A percentile compares a stretch with the other conserved stretches of the same genome.
Conservation (phyloP, 2,329 filamentous ascomycete species). For the Penicillium sp. region DNA sequence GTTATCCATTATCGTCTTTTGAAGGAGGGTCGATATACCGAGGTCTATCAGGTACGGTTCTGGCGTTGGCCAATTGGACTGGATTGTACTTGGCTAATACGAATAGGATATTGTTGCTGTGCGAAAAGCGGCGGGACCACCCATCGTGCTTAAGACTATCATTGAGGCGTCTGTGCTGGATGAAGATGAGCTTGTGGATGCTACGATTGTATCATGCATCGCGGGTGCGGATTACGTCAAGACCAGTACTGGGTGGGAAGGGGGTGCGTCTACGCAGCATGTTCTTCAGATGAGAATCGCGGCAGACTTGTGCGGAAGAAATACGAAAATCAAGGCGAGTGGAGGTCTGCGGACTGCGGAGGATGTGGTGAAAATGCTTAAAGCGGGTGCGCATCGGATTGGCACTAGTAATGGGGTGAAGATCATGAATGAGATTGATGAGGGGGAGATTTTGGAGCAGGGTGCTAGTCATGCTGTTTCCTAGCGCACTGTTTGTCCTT, state of each 20-base stretch:
- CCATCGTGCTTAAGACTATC: conserved; percentile 57
- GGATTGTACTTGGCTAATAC: background rate
- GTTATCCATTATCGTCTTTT: conserved; percentile 58
- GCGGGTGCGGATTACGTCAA: conserved; percentile 62
- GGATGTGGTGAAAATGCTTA: conserved; percentile 56
- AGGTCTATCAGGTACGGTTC: conserved; percentile 45
- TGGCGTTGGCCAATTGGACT: background rate
- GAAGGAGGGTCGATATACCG: conserved; percentile 45
- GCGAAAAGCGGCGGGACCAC: conserved; percentile 47
- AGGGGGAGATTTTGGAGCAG: conserved; percentile 22
- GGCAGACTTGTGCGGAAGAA: conserved; percentile 45
- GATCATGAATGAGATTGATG: conserved; percentile 52
- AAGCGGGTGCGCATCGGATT: conserved; percentile 58
- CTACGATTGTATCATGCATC: conserved; percentile 52
- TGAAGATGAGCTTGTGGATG: conserved; percentile 54
- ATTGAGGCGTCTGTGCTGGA: conserved; percentile 59
- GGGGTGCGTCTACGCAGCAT: conserved; percentile 55
- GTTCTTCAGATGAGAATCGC: conserved; percentile 57
- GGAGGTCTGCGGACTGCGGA: conserved; percentile 56
- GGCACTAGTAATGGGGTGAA: conserved; percentile 58
- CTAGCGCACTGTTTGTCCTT: background rate
- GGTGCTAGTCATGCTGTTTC: conserved; percentile 17
- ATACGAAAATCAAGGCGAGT: conserved; percentile 59
- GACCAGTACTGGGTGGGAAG: conserved; percentile 62
- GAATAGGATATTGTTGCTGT: conserved; percentile 52